These are phyloP conservation scores for Cryptosporidium canis DNA, from an alignment of 169 alveolate species.

Conservation along the genomic window DNA sequence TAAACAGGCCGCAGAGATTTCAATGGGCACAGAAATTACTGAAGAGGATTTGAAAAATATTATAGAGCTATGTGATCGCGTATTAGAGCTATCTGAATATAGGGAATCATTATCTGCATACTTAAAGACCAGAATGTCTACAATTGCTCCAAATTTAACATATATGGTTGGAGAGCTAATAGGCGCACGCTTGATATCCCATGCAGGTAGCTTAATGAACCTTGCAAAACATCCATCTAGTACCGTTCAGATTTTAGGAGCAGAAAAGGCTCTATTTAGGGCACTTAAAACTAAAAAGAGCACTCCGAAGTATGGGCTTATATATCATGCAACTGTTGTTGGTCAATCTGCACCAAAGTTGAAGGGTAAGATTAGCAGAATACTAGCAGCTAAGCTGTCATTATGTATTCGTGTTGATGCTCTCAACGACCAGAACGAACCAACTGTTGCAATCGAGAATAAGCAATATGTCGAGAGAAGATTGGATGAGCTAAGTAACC, in stretches of 20 bases:
- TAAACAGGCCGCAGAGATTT: slow-evolving; percentile 97
- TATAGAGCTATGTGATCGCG: slow-evolving; percentile 93
- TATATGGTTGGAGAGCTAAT: slow-evolving; percentile 98
- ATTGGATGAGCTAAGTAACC: slow-evolving; percentile 80
- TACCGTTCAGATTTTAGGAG: slow-evolving; percentile 98
- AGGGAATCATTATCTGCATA: slow-evolving; percentile 93
- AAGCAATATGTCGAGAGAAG: slow-evolving; percentile 92
- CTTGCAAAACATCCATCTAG: slow-evolving; percentile 99
- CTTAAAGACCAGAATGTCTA: slow-evolving; percentile 96
- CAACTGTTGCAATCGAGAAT: slow-evolving; percentile 92
- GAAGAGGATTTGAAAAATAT: slow-evolving; percentile 94
- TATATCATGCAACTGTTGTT: slow-evolving; percentile 98
- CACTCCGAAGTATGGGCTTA: slow-evolving; percentile 99
- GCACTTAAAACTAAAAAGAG: slow-evolving; percentile 97
- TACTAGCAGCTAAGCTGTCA: slow-evolving; percentile 99
- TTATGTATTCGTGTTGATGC: slow-evolving; percentile 99
- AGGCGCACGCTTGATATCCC: slow-evolving; percentile 99
- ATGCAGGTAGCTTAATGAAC: slow-evolving; percentile 97
- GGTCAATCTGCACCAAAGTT: slow-evolving; percentile 97
- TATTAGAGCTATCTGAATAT: slow-evolving; percentile 95
- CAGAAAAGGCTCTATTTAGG: slow-evolving; percentile 98
- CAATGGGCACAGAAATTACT: slow-evolving; percentile 99
- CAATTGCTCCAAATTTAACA: slow-evolving; percentile 99
- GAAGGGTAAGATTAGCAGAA: slow-evolving; percentile 98
- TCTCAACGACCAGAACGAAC: slow-evolving; percentile 91